These are phyloP conservation scores for Beauveria bassiana DNA, from an alignment of 2,329 filamentous ascomycete species.

Conservation along the genomic window DNA sequence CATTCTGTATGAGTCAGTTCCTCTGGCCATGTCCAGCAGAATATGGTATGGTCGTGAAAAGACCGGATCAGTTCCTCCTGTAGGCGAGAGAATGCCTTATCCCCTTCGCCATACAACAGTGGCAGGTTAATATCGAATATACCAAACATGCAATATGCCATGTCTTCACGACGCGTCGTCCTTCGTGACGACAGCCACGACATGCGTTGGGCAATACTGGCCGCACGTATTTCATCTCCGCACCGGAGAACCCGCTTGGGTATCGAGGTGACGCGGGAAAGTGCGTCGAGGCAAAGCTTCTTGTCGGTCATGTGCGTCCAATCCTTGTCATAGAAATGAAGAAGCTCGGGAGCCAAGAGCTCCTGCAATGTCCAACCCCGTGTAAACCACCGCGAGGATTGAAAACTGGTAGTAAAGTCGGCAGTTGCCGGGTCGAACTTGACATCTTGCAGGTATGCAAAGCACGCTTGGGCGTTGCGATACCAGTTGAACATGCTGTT, in stretches of 20 bases:
- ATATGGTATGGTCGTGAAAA: neutral
- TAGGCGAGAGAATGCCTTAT: conserved; percentile 13
- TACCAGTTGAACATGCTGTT: neutral
- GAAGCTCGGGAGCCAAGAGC: conserved; percentile 17
- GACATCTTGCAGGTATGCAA: neutral
- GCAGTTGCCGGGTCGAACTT: conserved; percentile 6
- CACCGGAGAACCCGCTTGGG: conserved; percentile 5
- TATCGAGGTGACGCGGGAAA: conserved; percentile 16
- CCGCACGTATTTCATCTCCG: neutral
- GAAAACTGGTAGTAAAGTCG: conserved; percentile 6
- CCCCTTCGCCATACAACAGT: conserved; percentile 21
- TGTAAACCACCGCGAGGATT: conserved; percentile 17
- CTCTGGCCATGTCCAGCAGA: neutral
- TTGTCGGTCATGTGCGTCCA: conserved; percentile 18
- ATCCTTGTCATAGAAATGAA: conserved; percentile 18
- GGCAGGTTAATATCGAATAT: conserved; percentile 22
- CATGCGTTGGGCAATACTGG: conserved; percentile 8
- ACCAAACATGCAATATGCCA: conserved; percentile 20
- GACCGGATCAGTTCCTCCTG: conserved; percentile 14
- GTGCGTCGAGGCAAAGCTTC: conserved; percentile 6
- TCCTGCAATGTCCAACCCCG: conserved; percentile 15
- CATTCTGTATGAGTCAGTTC: neutral
- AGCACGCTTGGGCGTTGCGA: neutral
- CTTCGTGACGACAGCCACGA: conserved; percentile 14
- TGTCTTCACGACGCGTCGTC: conserved; percentile 18